Evolutionary conservation across 345 rosid species (phyloP).

Genomic region (Eucalyptus dawsonii): DNA sequence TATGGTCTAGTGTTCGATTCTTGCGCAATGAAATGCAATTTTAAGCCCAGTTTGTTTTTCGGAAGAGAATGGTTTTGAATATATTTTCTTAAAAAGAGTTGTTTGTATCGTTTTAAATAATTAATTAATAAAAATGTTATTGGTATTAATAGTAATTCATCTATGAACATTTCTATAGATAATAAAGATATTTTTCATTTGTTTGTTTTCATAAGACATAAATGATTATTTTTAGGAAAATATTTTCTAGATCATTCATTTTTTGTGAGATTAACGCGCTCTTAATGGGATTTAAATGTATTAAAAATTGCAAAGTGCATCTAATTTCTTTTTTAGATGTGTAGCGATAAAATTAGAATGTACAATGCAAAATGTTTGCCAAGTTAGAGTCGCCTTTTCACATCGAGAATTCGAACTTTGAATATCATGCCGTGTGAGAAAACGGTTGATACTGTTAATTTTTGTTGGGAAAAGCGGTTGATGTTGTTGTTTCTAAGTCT

Average conservation of each 20-base stretch:
- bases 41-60: too few relatives aligned
- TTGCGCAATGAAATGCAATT: background rate
- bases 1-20: background rate
- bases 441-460: background rate
- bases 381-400: background rate
- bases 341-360: too few relatives aligned
- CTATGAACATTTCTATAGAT: background rate
- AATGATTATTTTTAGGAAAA: background rate
- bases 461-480: background rate
- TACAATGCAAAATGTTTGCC: background rate
- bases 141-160: background rate
- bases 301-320: background rate
- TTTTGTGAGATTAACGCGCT: background rate
- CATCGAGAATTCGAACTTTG: background rate
- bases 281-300: background rate
- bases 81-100: background rate
- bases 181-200: background rate
- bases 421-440: background rate
- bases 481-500: background rate
- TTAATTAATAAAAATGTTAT: background rate
- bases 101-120: background rate
- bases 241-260: accelerated
- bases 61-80: too few relatives aligned
- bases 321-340: background rate
- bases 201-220: background rate